Evolutionary conservation across 495 filamentous ascomycete genomes (phyloP).

Genomic region (Parmelia sp.): DNA sequence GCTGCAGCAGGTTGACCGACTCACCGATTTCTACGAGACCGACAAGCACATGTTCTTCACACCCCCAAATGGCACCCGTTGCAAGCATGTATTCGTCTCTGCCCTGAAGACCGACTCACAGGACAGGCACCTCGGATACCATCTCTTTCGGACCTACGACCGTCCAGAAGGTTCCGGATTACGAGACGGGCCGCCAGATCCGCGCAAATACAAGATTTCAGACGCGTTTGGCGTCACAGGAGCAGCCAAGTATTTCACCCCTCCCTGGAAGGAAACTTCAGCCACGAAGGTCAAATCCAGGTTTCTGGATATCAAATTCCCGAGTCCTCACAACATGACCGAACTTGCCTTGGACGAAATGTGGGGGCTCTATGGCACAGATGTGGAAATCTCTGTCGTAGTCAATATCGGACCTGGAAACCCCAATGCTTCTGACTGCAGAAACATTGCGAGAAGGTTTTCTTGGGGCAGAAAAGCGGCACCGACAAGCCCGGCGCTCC

Average conservation of each 20-base stretch:
- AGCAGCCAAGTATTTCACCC: slow-evolving; percentile 20
- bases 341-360: slow-evolving; percentile 27
- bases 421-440: slow-evolving; percentile 17
- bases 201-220: slow-evolving; percentile 20
- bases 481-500: not conserved
- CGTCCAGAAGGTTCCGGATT: not conserved
- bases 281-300: slow-evolving; percentile 5
- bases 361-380: slow-evolving; percentile 22
- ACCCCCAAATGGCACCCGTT: slow-evolving; percentile 11
- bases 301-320: slow-evolving; percentile 19
- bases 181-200: slow-evolving; percentile 2
- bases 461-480: slow-evolving; percentile 17
- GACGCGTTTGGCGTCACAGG: slow-evolving; percentile 23
- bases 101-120: slow-evolving; percentile 14
- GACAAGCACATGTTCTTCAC: slow-evolving; percentile 19
- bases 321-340: slow-evolving; percentile 25
- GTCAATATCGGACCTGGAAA: slow-evolving; percentile 25
- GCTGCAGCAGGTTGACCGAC: slow-evolving; percentile 14
- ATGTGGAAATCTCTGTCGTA: slow-evolving; percentile 20
- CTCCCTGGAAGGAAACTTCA: slow-evolving; percentile 18
- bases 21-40: slow-evolving; percentile 18
- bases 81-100: slow-evolving; percentile 20
- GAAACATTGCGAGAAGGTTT: slow-evolving; percentile 21
- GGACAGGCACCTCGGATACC: slow-evolving; percentile 10
- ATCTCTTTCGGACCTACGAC: slow-evolving; percentile 22